Conservation (phyloP, 2,329 filamentous ascomycete genomes). For the Lachnellula cervina region DNA sequence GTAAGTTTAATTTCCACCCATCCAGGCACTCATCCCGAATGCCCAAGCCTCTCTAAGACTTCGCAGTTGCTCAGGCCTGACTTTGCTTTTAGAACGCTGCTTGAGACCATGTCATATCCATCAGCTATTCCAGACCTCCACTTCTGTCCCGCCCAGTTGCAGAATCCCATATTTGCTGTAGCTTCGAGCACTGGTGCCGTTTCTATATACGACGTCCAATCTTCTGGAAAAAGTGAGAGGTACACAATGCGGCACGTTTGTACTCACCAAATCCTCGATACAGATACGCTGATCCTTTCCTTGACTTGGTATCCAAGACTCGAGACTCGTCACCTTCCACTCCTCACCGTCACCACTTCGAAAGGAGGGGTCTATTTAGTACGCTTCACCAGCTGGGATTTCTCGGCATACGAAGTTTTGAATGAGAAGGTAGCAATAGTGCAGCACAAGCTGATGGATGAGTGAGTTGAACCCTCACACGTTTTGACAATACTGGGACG, state of each 20-base stretch:
- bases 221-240: neutral
- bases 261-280: conserved; percentile 46
- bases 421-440: conserved; percentile 14
- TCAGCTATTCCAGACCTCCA: conserved; percentile 82
- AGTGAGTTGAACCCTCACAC: neutral
- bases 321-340: neutral
- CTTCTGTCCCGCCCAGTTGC: conserved; percentile 54
- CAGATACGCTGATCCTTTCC: conserved; percentile 14
- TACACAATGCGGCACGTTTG: conserved; percentile 34
- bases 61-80: neutral
- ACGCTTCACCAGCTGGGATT: conserved; percentile 12
- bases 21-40: conserved; percentile 1
- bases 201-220: conserved; percentile 53
- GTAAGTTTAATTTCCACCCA: conserved; percentile 42
- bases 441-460: conserved; percentile 6
- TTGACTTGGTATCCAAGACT: conserved; percentile 14
- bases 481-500: neutral
- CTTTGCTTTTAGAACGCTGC: conserved; percentile 40
- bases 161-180: conserved; percentile 56
- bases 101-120: conserved; percentile 57
- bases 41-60: conserved; percentile 5
- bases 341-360: conserved; percentile 34
- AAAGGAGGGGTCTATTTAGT: conserved; percentile 13
- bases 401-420: conserved; percentile 4
- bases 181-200: conserved; percentile 74